Evolutionary conservation across 148 eudicot genomes (phyloP).

Genomic region (Camellia japonica): DNA sequence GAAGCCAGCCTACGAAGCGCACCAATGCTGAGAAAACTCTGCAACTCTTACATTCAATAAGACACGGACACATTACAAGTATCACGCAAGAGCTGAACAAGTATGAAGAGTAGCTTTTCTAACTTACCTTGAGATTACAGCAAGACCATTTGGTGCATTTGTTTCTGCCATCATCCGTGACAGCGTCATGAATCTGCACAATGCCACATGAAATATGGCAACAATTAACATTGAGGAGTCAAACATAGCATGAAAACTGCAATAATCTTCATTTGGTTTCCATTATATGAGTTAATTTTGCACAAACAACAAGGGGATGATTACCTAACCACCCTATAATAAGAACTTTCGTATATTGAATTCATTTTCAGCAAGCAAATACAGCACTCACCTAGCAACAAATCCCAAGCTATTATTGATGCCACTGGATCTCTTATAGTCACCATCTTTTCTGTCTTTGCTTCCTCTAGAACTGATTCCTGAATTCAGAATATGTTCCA

Average conservation of each 20-base stretch:
- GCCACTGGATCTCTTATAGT: slow-evolving; percentile 32
- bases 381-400: slow-evolving; percentile 49
- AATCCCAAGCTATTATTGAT: slow-evolving; percentile 39
- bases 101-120: neutral
- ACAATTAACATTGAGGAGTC: neutral
- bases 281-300: no score
- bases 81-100: neutral
- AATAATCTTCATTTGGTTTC: neutral
- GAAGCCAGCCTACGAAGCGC: slow-evolving; percentile 47
- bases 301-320: neutral
- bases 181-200: slow-evolving; percentile 57
- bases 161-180: slow-evolving; percentile 24
- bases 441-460: slow-evolving; percentile 14
- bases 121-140: slow-evolving; percentile 42
- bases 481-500: slow-evolving; percentile 39
- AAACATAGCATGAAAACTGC: neutral
- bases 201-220: slow-evolving; percentile 7
- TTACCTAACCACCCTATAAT: neutral
- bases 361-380: neutral
- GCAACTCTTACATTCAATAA: slow-evolving; percentile 26
- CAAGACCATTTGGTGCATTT: slow-evolving; percentile 22
- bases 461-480: slow-evolving; percentile 36
- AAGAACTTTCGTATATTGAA: neutral
- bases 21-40: slow-evolving; percentile 56
- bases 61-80: neutral